phyloP scores from a whole-genome alignment of 2,329 filamentous ascomycete genomes.

The Fusarium pseudograminearum region DNA sequence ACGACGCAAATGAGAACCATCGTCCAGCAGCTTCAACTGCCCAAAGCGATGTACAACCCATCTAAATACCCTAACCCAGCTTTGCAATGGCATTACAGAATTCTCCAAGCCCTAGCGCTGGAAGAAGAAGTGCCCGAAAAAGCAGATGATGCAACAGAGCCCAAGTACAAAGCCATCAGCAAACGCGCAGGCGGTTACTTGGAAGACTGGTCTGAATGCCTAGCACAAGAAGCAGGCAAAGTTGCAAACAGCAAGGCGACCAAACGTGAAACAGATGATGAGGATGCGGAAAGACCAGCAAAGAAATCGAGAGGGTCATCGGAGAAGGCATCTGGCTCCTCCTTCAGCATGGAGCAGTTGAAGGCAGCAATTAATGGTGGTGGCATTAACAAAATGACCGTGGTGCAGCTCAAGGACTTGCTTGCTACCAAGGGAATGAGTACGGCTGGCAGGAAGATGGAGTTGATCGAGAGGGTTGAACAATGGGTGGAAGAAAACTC shows the following conservation, averaged over 20 bases:
- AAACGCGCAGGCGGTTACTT: slow-evolving; percentile 87
- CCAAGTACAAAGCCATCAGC: slow-evolving; percentile 87
- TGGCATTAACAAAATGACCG: slow-evolving; percentile 65
- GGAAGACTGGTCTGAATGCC: slow-evolving; percentile 77
- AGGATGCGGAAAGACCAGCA: slow-evolving; percentile 57
- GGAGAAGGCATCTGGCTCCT: slow-evolving; percentile 51
- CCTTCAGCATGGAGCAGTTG: slow-evolving; percentile 61
- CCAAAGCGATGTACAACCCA: slow-evolving; percentile 86
- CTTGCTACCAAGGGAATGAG: slow-evolving; percentile 62
- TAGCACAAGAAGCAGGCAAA: slow-evolving; percentile 67
- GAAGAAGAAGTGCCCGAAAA: slow-evolving; percentile 89
- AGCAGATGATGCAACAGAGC: slow-evolving; percentile 80
- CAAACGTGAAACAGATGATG: slow-evolving; percentile 65
- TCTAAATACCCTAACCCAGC: slow-evolving; percentile 90
- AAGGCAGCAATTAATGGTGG: slow-evolving; percentile 59
- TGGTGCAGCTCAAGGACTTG: slow-evolving; percentile 64
- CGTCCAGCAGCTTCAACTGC: slow-evolving; percentile 87
- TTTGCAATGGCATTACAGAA: slow-evolving; percentile 97
- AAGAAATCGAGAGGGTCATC: slow-evolving; percentile 60
- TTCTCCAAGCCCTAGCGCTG: slow-evolving; percentile 89
- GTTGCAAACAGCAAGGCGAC: slow-evolving; percentile 56
- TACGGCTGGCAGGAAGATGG: slow-evolving; percentile 64
- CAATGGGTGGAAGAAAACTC: slow-evolving; percentile 66
- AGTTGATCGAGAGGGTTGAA: slow-evolving; percentile 67
- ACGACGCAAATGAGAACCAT: slow-evolving; percentile 86